Evolutionary conservation across 805 yeast genomes (phyloP).

Genomic region (Kluyveromyces aestuarii): DNA sequence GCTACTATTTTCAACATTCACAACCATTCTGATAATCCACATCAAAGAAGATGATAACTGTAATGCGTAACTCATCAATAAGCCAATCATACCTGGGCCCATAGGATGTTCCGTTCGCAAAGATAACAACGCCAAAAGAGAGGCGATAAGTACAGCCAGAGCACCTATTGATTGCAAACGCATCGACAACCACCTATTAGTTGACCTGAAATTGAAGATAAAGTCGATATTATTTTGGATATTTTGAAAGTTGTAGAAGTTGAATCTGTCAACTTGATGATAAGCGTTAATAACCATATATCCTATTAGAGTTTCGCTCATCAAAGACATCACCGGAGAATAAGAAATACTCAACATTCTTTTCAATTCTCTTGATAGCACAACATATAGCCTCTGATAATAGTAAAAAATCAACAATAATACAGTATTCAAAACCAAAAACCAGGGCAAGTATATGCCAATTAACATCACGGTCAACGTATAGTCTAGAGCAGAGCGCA

Average conservation of each 20-base stretch:
- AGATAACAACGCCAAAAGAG: slow-evolving; percentile 36
- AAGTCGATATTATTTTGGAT: slow-evolving; percentile 42
- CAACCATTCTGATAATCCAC: slow-evolving; percentile 50
- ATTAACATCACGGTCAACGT: slow-evolving; percentile 44
- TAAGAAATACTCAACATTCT: slow-evolving; percentile 59
- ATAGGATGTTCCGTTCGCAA: slow-evolving; percentile 35
- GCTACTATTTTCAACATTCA: slow-evolving; percentile 53
- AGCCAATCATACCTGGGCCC: slow-evolving; percentile 53
- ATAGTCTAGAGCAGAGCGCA: slow-evolving; percentile 36
- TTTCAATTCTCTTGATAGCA: slow-evolving; percentile 69
- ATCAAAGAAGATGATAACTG: slow-evolving; percentile 45
- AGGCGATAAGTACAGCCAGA: slow-evolving; percentile 41
- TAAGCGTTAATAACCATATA: slow-evolving; percentile 72
- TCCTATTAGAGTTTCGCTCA: slow-evolving; percentile 76
- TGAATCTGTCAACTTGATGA: slow-evolving; percentile 56
- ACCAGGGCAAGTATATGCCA: slow-evolving; percentile 45
- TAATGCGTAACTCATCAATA: slow-evolving; percentile 55
- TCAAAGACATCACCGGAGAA: slow-evolving; percentile 73
- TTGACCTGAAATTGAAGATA: slow-evolving; percentile 41
- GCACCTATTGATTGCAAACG: slow-evolving; percentile 57
- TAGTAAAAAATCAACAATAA: slow-evolving; percentile 50
- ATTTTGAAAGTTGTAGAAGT: slow-evolving; percentile 40
- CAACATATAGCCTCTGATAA: slow-evolving; percentile 61
- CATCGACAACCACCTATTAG: slow-evolving; percentile 58
- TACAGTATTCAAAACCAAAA: slow-evolving; percentile 36